phyloP scores from a whole-genome alignment of 768 basidiomycete genomes.

The Chalciporus pseudorubinellus region DNA sequence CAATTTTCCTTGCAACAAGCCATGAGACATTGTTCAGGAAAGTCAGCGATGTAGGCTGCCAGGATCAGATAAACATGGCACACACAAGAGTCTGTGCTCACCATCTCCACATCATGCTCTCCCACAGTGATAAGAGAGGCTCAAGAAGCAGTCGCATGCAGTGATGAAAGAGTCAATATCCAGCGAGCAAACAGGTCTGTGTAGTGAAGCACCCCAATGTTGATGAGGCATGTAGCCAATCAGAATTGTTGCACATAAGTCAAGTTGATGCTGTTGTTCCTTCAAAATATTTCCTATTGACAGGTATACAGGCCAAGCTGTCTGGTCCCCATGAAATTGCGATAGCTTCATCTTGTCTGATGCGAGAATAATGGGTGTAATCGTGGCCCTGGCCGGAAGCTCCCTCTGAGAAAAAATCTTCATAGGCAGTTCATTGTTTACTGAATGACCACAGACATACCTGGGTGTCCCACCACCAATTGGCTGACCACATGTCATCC shows the following conservation, averaged over 20 bases:
- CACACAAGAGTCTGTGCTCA: constrained; percentile 13
- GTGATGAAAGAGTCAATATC: constrained; percentile 22
- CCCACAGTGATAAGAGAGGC: constrained; percentile 17
- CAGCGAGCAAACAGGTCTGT: constrained; percentile 1
- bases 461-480: constrained; percentile 27
- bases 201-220: constrained; percentile 4
- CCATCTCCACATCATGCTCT: constrained; percentile 14
- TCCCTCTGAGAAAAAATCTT: not conserved
- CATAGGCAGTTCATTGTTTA: too few species aligned
- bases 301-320: constrained; percentile 27
- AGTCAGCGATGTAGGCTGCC: constrained; percentile 14
- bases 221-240: constrained; percentile 6
- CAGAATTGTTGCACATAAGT: constrained; percentile 6
- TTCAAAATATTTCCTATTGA: constrained; percentile 26
- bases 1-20: constrained; percentile 10
- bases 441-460: constrained; percentile 1
- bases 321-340: constrained; percentile 33
- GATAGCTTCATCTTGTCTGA: constrained; percentile 47
- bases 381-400: constrained; percentile 9
- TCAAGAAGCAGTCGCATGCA: constrained; percentile 18
- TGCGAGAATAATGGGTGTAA: constrained; percentile 21
- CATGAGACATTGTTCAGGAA: constrained; percentile 19
- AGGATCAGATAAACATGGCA: constrained; percentile 11
- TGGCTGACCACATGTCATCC: constrained; percentile 24
- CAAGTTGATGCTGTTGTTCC: constrained; percentile 5